Base-by-base conservation (phyloP, 345 rosid genomes). In the Aquilaria yunnanensis region DNA sequence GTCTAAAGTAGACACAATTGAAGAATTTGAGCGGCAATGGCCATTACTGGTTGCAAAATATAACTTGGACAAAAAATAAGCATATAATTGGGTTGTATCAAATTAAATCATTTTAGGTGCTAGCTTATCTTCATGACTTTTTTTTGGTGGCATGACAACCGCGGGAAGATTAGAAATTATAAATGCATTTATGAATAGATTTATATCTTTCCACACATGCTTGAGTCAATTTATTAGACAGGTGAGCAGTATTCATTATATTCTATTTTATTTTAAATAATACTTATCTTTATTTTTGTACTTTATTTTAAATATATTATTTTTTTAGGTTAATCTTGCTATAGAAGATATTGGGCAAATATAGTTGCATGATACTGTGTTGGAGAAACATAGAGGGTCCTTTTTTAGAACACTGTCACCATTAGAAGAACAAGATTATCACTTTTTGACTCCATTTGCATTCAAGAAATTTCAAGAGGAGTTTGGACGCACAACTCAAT, bases 101-200 rank as follows among this genome's bases (percentile, higher is more conserved):
- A 23, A 23, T 23, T 23, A 23, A 23, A 23, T 23, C 23, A 23
- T 23, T 23, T 23, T 23, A 23, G 50, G 53, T 50, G 11, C 11
- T 16, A 13, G 53, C 53, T 10, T 50, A 50, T 50, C 53, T 50
- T 50, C 53, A 16, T 13, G 11, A 13, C 14, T 16, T 11, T 50
- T 50, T 50, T 50, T 50, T 50, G 53, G 53, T 50, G 53, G 53
- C 53, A 50, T 50, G 53, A 50, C 53, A 11, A 50, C 53, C 14
- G 2, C 11, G 1, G 13, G 50, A 13, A 47, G 50, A 47, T 23
- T 13, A 13, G 50, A 47, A 47, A 13, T 1, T 47, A 47, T 50
- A 13, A 50, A 13, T 13, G 53, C 11, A 11, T 50, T 50, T 50
- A 50, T 50, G 14, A 50, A 50, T 13, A 4, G 53, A 13, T 50